These are phyloP conservation scores for Kodamaea leandrae DNA, from an alignment of 805 yeast species.

Conservation along the genomic window DNA sequence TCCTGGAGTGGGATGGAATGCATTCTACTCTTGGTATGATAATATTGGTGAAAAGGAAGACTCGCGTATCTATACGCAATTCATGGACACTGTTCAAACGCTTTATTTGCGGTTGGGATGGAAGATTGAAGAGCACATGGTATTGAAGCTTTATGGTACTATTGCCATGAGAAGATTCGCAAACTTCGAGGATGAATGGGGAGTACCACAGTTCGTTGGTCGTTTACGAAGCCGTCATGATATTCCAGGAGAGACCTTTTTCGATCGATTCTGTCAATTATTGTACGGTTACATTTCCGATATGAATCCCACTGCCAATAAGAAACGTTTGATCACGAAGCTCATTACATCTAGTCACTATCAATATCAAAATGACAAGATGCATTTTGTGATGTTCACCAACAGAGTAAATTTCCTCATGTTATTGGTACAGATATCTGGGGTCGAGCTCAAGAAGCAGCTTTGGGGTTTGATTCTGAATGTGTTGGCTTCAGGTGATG, in stretches of 20 bases:
- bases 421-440: constrained; percentile 33
- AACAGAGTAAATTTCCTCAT: constrained; percentile 38
- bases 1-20: constrained; percentile 23
- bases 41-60: constrained; percentile 12
- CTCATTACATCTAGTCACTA: constrained; percentile 38
- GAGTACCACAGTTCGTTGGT: constrained; percentile 22
- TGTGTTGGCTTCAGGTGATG: constrained; percentile 14
- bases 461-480: constrained; percentile 24
- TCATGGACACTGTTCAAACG: constrained; percentile 27
- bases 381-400: constrained; percentile 30
- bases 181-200: constrained; percentile 35
- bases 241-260: constrained; percentile 27
- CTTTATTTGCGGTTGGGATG: constrained; percentile 26
- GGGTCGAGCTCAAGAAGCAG: constrained; percentile 31
- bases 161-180: constrained; percentile 33
- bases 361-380: constrained; percentile 25
- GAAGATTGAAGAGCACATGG: constrained; percentile 35
- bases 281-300: constrained; percentile 32
- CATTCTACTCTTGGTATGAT: constrained; percentile 23
- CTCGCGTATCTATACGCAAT: constrained; percentile 22
- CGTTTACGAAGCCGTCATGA: constrained; percentile 24
- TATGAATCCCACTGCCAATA: constrained; percentile 19
- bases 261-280: constrained; percentile 37
- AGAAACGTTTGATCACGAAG: constrained; percentile 32
- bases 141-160: constrained; percentile 27